phyloP scores from a whole-genome alignment of 1,284 basidiomycete genomes.

The Apiotrichum akiyoshidainum region DNA sequence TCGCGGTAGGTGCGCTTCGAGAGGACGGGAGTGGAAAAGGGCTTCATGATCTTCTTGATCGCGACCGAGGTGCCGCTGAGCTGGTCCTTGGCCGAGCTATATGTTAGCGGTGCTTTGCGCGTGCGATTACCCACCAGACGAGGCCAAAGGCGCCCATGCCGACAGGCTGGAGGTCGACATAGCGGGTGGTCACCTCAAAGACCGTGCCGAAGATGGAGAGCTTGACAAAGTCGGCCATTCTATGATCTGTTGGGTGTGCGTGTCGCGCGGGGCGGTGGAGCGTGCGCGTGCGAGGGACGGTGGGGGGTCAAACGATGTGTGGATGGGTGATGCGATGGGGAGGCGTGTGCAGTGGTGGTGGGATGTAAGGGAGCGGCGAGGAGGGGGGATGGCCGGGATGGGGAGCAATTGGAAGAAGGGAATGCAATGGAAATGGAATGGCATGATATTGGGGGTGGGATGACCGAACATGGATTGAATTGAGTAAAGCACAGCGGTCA shows the following conservation, averaged over 20 bases:
- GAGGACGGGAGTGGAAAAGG: conserved; percentile 95
- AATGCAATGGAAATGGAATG: too few species aligned
- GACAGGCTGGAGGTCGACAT: conserved; percentile 99
- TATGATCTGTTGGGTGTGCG: conserved; percentile 10
- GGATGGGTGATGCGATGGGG: neutral
- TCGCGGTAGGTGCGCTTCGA: conserved; percentile 97
- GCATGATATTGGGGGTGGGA: too few species aligned
- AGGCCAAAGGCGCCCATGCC: conserved; percentile 99
- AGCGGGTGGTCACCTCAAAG: conserved; percentile 86
- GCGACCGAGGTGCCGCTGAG: conserved; percentile 90
- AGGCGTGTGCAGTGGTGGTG: neutral
- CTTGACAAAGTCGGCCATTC: conserved; percentile 77
- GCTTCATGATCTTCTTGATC: conserved; percentile 99
- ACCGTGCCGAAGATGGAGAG: conserved; percentile 93
- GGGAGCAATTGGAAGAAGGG: too few species aligned
- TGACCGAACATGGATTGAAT: too few species aligned
- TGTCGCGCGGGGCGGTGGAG: neutral
- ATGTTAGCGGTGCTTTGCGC: neutral
- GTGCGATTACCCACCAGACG: conserved; percentile 67
- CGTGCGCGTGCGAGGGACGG: neutral
- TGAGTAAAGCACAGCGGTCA: too few species aligned
- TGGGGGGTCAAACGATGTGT: neutral
- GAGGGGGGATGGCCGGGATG: too few species aligned
- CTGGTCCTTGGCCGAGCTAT: conserved; percentile 94
- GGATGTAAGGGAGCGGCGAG: too few species aligned